A percentile compares a stretch with the other conserved stretches of the same genome.
Evolutionary conservation across 768 basidiomycete genomes (phyloP).

Genomic region (Baorangia bicolor): DNA sequence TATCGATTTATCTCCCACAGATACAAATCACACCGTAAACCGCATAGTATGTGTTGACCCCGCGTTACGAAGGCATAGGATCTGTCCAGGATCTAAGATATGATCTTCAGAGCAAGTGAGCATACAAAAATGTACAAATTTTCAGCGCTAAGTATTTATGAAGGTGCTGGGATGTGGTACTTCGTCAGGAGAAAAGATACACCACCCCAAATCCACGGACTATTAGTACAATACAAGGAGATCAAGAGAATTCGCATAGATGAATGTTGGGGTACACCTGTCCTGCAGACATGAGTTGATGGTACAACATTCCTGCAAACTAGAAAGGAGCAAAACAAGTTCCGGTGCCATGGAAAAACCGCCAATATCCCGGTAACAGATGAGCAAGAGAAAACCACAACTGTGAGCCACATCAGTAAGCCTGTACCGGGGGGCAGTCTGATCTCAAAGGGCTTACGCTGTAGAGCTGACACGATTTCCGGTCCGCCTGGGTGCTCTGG

Average conservation of each 20-base stretch:
- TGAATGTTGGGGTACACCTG: background rate
- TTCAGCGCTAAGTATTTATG: background rate
- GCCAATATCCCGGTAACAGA: constrained; percentile 32
- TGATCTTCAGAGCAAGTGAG: no score
- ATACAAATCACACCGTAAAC: background rate
- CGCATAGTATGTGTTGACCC: background rate
- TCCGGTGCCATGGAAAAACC: constrained; percentile 20
- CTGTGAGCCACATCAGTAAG: constrained; percentile 9
- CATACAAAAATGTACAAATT: background rate
- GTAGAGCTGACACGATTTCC: constrained; percentile 30
- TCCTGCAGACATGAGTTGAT: constrained; percentile 5
- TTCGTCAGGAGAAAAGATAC: background rate
- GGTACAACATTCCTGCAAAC: constrained; percentile 7
- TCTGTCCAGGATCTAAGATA: background rate
- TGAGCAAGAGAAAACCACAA: constrained; percentile 34
- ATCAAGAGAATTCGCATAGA: background rate
- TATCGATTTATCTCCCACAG: background rate
- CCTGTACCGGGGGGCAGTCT: background rate
- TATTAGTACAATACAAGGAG: constrained; percentile 10
- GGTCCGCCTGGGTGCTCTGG: constrained; percentile 22
- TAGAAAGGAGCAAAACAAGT: constrained; percentile 9
- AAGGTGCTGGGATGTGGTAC: background rate
- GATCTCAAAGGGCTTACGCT: constrained; percentile 23
- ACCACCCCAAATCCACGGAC: background rate
- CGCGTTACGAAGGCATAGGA: background rate